These are phyloP conservation scores for Fraxinus floribunda DNA, from an alignment of 305 asterid genomes.

Conservation along the genomic window DNA sequence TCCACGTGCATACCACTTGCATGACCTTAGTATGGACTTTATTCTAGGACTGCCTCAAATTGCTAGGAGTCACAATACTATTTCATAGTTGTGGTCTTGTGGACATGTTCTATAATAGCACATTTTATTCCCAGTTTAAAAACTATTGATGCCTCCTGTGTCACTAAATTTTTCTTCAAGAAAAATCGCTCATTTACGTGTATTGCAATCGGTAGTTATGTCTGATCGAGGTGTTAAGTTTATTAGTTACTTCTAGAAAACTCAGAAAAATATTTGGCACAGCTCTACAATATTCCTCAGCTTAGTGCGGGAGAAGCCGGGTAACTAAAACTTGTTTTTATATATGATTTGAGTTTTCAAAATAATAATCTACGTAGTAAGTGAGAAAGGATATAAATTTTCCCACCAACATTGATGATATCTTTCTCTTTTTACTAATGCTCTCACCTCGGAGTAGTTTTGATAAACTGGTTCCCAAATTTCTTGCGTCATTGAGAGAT, in stretches of 20 bases:
- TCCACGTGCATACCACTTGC: background rate
- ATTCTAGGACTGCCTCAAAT: background rate
- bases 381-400: background rate
- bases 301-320: background rate
- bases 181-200: background rate
- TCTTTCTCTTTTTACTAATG: slow-evolving; percentile 2
- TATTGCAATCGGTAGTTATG: background rate
- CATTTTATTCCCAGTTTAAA: background rate
- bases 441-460: background rate
- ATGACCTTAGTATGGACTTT: background rate
- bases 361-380: background rate
- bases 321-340: background rate
- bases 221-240: background rate
- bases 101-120: background rate
- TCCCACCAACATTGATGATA: background rate
- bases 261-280: background rate
- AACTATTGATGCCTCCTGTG: background rate
- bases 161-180: background rate
- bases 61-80: background rate
- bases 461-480: background rate
- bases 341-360: background rate
- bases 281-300: background rate
- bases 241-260: background rate
- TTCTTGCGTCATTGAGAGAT: background rate
- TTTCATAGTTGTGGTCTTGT: background rate